Conservation (phyloP, 1,284 basidiomycete species). For the Anthracocystis setariae region DNA sequence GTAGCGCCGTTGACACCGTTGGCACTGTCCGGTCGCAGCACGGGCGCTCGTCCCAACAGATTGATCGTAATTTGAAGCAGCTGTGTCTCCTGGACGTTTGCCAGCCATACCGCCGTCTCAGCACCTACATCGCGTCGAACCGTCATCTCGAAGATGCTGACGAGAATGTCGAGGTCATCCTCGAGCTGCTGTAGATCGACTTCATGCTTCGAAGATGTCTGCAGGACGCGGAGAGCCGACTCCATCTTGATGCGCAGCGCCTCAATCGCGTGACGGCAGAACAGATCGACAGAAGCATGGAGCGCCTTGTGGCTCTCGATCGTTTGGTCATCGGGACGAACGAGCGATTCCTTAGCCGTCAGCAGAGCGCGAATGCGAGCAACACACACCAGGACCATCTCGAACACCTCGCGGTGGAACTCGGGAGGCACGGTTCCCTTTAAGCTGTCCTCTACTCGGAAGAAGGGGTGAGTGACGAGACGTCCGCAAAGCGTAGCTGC, state of each 20-base stretch:
- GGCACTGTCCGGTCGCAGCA: conserved; percentile 30
- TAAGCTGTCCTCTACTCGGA: conserved; percentile 80
- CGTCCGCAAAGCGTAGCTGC: conserved; percentile 75
- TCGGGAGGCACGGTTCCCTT: conserved; percentile 75
- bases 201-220: conserved; percentile 72
- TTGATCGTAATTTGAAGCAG: conserved; percentile 81
- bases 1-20: conserved; percentile 9
- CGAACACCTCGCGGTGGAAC: conserved; percentile 74
- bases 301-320: conserved; percentile 71
- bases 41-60: conserved; percentile 74
- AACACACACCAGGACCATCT: conserved; percentile 47
- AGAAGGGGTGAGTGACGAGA: conserved; percentile 78
- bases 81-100: conserved; percentile 82
- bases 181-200: conserved; percentile 73
- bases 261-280: conserved; percentile 74
- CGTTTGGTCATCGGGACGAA: conserved; percentile 30
- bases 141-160: conserved; percentile 83
- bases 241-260: conserved; percentile 77
- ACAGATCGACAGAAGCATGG: conserved; percentile 82
- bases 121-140: conserved; percentile 74
- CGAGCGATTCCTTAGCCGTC: conserved; percentile 8
- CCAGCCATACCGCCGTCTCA: conserved; percentile 80
- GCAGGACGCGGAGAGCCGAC: conserved; percentile 67
- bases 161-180: conserved; percentile 80
- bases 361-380: conserved; percentile 33